Evolutionary conservation across 208 protist species (phyloP).

Genomic region (Leptomonas seymouri): DNA sequence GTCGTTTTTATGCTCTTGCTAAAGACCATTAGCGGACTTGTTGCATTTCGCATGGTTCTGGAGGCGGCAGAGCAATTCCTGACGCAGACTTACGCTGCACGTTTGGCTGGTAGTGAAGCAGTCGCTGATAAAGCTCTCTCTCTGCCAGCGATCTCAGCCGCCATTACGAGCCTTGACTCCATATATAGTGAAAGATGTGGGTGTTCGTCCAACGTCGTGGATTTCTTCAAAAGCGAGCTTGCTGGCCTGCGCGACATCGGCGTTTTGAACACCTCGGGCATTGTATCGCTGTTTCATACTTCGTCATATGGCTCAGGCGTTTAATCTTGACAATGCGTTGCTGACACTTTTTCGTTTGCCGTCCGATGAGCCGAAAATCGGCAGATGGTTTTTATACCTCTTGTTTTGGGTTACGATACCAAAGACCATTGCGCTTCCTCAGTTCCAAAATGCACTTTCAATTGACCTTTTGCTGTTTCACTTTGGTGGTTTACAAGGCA

Average conservation of each 20-base stretch:
- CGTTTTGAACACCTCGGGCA: constrained; percentile 26
- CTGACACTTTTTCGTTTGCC: constrained; percentile 8
- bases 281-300: constrained; percentile 25
- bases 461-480: no score
- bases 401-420: no score
- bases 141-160: constrained; percentile 13
- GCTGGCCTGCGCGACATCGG: constrained; percentile 28
- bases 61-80: constrained; percentile 52
- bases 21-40: constrained; percentile 36
- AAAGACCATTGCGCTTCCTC: no score
- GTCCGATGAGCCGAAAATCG: no score
- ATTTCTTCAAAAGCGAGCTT: constrained; percentile 37
- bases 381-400: no score
- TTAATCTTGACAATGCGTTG: background rate
- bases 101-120: constrained; percentile 2
- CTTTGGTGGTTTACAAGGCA: no score
- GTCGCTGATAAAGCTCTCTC: constrained; percentile 24
- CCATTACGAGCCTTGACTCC: constrained; percentile 8
- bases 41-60: constrained; percentile 53
- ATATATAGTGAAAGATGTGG: constrained; percentile 1
- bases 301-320: background rate
- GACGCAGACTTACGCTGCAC: constrained; percentile 29
- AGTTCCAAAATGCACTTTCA: no score
- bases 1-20: constrained; percentile 18
- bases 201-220: constrained; percentile 2